A percentile compares a stretch with the other conserved stretches of the same genome.
Conservation (phyloP, 2,329 filamentous ascomycete genomes). For the Pseudogymnoascus sp. region DNA sequence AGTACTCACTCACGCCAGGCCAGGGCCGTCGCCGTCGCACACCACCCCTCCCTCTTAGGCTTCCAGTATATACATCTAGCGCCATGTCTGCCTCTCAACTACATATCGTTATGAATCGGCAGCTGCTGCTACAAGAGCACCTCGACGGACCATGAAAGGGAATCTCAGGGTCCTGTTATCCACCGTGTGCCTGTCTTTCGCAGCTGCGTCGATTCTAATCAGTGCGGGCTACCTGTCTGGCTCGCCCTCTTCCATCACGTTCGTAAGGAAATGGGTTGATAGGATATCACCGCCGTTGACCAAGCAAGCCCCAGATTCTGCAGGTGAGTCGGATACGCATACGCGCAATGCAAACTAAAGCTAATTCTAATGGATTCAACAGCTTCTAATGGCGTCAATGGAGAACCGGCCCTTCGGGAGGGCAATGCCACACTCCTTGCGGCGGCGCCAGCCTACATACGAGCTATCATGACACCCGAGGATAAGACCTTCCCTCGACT, state of each 20-base stretch:
- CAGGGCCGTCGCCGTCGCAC: background rate
- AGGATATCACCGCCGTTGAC: background rate
- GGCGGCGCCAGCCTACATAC: background rate
- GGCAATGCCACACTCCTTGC: background rate
- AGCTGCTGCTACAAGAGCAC: background rate
- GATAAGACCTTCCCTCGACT: constrained; percentile 5
- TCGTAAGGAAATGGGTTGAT: background rate
- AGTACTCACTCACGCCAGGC: background rate
- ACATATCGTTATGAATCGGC: background rate
- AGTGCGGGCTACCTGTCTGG: background rate
- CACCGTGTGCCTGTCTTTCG: background rate
- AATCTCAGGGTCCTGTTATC: background rate
- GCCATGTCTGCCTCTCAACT: background rate
- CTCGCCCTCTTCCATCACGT: background rate
- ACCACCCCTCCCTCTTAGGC: background rate
- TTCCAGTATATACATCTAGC: background rate
- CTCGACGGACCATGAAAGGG: background rate
- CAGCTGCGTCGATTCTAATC: background rate
- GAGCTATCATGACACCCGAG: constrained; percentile 3
- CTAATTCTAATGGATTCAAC: background rate
- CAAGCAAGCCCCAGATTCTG: background rate
- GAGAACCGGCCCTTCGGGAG: background rate
- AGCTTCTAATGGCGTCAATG: background rate
- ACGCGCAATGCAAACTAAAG: background rate
- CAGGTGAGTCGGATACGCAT: background rate